Percentiles rank a stretch among this genome's conserved stretches.
phyloP scores from a whole-genome alignment of 495 filamentous ascomycete species.

The Neurospora sublineolata region DNA sequence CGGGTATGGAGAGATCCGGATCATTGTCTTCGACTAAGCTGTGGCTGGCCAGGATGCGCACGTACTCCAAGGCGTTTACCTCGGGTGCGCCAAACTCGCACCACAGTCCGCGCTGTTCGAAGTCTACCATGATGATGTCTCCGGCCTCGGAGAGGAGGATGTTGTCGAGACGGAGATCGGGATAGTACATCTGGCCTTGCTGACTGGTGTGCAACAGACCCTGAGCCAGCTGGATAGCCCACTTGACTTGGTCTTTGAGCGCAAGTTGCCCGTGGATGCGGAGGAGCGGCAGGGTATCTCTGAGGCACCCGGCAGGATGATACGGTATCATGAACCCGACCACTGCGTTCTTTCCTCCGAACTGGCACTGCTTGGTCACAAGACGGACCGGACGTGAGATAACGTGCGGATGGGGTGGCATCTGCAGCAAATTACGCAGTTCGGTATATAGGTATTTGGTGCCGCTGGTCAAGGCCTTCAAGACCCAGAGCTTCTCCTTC shows the following conservation, averaged over 20 bases:
- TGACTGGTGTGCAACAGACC: constrained; percentile 29
- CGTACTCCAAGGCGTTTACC: constrained; percentile 37
- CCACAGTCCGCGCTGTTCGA: constrained; percentile 42
- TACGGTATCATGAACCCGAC: constrained; percentile 35
- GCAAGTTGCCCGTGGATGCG: constrained; percentile 26
- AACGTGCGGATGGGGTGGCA: constrained; percentile 32
- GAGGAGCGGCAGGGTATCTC: constrained; percentile 30
- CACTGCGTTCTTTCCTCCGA: constrained; percentile 34
- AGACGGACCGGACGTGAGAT: constrained; percentile 31
- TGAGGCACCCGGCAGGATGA: constrained; percentile 30
- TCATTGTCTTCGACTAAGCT: constrained; percentile 6
- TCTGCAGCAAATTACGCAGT: constrained; percentile 31
- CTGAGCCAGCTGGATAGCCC: constrained; percentile 32
- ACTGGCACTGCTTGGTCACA: constrained; percentile 33
- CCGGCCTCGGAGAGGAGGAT: constrained; percentile 28
- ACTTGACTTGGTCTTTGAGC: constrained; percentile 27
- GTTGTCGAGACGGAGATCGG: constrained; percentile 39
- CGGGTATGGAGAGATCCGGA: constrained; percentile 14
- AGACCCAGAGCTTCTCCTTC: constrained; percentile 25
- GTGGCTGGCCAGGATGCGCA: constrained; percentile 26
- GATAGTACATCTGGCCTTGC: constrained; percentile 32
- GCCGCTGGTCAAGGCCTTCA: constrained; percentile 38
- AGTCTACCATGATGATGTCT: constrained; percentile 38
- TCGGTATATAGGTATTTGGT: constrained; percentile 39
- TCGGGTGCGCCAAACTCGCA: constrained; percentile 40